These are phyloP conservation scores for Pseudocercospora macadamiae DNA, from an alignment of 2,329 filamentous ascomycete species.

Conservation along the genomic window DNA sequence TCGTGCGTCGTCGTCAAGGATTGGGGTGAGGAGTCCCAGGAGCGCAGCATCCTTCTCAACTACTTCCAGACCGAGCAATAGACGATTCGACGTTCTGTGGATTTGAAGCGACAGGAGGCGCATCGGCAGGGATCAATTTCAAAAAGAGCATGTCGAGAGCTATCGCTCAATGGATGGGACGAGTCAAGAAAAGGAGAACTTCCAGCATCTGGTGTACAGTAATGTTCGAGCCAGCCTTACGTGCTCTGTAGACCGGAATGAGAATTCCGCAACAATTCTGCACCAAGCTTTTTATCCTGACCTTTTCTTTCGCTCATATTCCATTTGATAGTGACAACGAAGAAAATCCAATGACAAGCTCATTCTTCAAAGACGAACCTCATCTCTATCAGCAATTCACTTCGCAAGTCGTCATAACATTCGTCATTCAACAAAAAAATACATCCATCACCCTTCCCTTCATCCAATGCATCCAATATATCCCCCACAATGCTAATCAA, in stretches of 20 bases:
- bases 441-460: too few species aligned
- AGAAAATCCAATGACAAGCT: too few species aligned
- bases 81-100: too few species aligned
- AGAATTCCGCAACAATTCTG: background rate
- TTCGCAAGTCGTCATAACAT: too few species aligned
- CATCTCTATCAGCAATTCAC: too few species aligned
- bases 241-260: background rate
- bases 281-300: too few species aligned
- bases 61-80: slow-evolving; percentile 92
- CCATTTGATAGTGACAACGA: too few species aligned
- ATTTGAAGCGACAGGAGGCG: background rate
- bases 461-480: too few species aligned
- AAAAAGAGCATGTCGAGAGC: background rate
- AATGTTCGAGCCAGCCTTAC: background rate
- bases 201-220: slow-evolving; percentile 9
- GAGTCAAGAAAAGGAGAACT: background rate
- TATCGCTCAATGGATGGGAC: background rate
- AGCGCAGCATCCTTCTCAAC: slow-evolving; percentile 98
- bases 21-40: slow-evolving; percentile 99
- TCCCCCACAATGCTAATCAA: too few species aligned
- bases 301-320: too few species aligned
- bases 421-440: too few species aligned
- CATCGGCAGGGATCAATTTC: background rate
- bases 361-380: too few species aligned
- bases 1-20: slow-evolving; percentile 99